Percentiles rank a stretch among this genome's conserved stretches.
Conservation (phyloP, 2,329 filamentous ascomycete genomes). For the Graphilbum ipis-grandicollis region DNA sequence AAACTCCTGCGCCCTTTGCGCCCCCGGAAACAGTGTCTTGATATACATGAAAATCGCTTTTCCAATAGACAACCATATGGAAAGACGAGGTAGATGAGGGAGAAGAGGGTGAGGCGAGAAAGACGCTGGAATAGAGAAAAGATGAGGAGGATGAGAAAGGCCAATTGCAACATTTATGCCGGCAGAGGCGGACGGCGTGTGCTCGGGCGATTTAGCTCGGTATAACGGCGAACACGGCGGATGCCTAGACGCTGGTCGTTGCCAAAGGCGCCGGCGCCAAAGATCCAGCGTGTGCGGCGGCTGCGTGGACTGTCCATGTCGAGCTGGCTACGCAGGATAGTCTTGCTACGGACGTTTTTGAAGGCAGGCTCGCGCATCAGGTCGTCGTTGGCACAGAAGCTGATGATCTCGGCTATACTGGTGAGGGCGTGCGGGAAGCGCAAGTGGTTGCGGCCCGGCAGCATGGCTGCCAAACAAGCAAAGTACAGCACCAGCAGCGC, state of each 20-base stretch:
- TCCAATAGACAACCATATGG: no score
- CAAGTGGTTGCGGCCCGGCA: slow-evolving; percentile 36
- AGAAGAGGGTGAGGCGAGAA: no score
- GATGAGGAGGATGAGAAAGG: no score
- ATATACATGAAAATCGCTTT: no score
- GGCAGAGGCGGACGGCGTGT: no score
- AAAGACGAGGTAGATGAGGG: no score
- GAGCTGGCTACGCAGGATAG: slow-evolving; percentile 51
- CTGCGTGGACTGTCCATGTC: slow-evolving; percentile 31
- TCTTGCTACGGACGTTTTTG: slow-evolving; percentile 43
- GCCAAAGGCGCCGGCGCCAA: slow-evolving; percentile 21
- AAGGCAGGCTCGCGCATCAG: slow-evolving; percentile 60
- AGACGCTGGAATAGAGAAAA: no score
- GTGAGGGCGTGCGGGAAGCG: slow-evolving; percentile 57
- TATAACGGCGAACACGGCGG: slow-evolving; percentile 25
- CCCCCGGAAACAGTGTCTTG: no score
- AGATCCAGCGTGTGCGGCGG: slow-evolving; percentile 34
- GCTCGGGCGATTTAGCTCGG: slow-evolving; percentile 19
- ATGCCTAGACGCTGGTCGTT: slow-evolving; percentile 24
- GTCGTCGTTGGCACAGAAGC: slow-evolving; percentile 57
- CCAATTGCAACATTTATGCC: no score
- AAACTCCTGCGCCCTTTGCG: no score
- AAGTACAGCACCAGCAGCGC: slow-evolving; percentile 55
- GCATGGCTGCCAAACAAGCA: slow-evolving; percentile 40
- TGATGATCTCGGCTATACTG: slow-evolving; percentile 60